phyloP scores from a whole-genome alignment of 2,329 filamentous ascomycete species.

The Ophiosphaerella herpotricha region DNA sequence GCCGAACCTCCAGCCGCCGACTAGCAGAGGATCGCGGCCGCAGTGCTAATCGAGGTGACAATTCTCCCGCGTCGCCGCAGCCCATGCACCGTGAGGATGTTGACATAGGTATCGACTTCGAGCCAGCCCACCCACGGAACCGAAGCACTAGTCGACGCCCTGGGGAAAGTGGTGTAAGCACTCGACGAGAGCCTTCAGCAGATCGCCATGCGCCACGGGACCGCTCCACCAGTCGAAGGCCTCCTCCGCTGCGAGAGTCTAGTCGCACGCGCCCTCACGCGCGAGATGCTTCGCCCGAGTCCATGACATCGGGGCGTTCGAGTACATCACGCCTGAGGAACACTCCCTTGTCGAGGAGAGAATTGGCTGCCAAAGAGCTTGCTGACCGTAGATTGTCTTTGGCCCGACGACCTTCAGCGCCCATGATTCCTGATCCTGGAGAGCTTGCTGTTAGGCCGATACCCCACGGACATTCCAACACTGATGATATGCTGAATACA shows the following conservation, averaged over 20 bases:
- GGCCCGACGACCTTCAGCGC: slow-evolving; percentile 77
- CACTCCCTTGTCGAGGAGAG: slow-evolving; percentile 47
- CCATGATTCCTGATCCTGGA: slow-evolving; percentile 76
- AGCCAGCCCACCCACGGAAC: slow-evolving; percentile 56
- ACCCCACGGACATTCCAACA: slow-evolving; percentile 41
- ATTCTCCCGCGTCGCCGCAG: slow-evolving; percentile 80
- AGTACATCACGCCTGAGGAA: slow-evolving; percentile 29
- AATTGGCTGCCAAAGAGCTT: slow-evolving; percentile 72
- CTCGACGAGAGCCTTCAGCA: slow-evolving; percentile 52
- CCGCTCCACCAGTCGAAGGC: slow-evolving; percentile 43
- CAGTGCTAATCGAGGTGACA: slow-evolving; percentile 47
- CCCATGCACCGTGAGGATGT: slow-evolving; percentile 69
- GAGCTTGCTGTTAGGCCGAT: slow-evolving; percentile 49
- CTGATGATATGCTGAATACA: slow-evolving; percentile 49
- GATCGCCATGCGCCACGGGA: slow-evolving; percentile 47
- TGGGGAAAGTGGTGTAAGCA: slow-evolving; percentile 50
- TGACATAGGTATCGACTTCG: slow-evolving; percentile 66
- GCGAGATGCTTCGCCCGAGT: slow-evolving; percentile 44
- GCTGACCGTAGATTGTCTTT: slow-evolving; percentile 82
- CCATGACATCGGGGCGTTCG: slow-evolving; percentile 38
- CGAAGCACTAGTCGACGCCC: slow-evolving; percentile 58
- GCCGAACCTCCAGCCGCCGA: slow-evolving; percentile 44
- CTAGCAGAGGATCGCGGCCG: slow-evolving; percentile 40
- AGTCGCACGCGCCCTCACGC: slow-evolving; percentile 41
- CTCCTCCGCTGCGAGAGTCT: slow-evolving; percentile 33